Base-by-base conservation (phyloP, 2,329 filamentous ascomycete genomes). In the Bipolaris sorokiniana region DNA sequence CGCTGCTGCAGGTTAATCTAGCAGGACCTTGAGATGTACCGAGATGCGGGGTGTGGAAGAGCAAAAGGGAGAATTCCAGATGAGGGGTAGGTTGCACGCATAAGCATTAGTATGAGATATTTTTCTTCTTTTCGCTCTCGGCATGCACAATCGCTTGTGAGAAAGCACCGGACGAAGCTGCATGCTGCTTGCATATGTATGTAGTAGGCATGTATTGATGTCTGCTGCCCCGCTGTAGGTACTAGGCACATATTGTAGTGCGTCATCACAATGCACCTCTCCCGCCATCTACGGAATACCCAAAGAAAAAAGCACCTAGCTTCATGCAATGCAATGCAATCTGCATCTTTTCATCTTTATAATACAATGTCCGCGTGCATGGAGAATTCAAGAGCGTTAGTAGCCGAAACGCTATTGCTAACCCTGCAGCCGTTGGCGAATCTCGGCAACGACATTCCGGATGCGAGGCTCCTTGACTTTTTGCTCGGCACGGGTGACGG, bases 391-490 rank as follows among this genome's bases (percentile, higher is more conserved):
- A 45, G 38, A 28, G n/a, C 28, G 22, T 11, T 37, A 22, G 16
- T 22, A 22, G 26, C 38, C 16, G 18, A 46, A 16, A 23, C 34
- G 18, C 26, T 46, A 31, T 26, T 45, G 26, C 66, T 60, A 72
- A 50, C 58, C 64, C 41, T 70, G 63, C 56, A 84, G 57, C 66
- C 81, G 76, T 57, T 81, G 80, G 59, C 77, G 78, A 62, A 90
- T 87, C 76, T 90, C 88, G 44, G 74, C 77, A 33, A 86, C 79
- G 11, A 89, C 80, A 40, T 83, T 82, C 77, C 83, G 84, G 49
- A 88, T 82, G 58, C 88, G 80, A 5, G 84, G 84, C 69, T 88
- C 86, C 69, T 83, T 84, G 22, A 84, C 82, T 59, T 81, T 83
- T 31, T 76, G 75, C 53, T 83, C 80, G 5, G 84, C 78, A 49